Base-by-base conservation (phyloP, 2,329 filamentous ascomycete genomes). In the Colletotrichum sp. region DNA sequence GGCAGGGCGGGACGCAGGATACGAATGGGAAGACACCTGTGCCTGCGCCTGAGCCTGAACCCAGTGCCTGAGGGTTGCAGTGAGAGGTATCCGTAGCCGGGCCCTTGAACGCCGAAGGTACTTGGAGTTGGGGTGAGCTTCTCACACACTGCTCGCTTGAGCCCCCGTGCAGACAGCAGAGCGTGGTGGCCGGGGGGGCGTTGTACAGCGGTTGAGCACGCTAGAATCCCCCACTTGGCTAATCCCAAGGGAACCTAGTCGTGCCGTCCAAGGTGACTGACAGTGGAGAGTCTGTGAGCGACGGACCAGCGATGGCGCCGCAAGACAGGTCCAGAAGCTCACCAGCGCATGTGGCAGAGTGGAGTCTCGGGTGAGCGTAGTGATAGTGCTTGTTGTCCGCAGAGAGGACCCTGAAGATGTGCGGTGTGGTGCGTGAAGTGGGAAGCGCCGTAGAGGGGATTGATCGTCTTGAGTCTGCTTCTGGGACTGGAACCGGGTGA, bases 371-470 rank as follows among this genome's bases (percentile, higher is more conserved):
- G 73, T 32, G 70, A 67, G 66, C 58, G 66, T 58, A 36, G 61
- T 43, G 61, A 64, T 64, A 34, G 70, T 73, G 55, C 67, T 43
- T 48, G n/a, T 56, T 68, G 61, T 68, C 36, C 73, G 65, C 70
- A 60, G 64, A 64, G 34, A 73, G 65, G 73, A 75, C 73, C 73
- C 73, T 75, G 64, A 75, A 72, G 73, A 75, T 75, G 73, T 75
- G 73, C 73, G 73, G 73, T 75, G 73, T 73, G 73, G 43, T 75
- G 70, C 64, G 56, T 64, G 60, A 71, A 15, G 67, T 67, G 61
- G 36, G 68, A 75, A 75, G 73, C 73, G 73, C 73, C 64, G 64
- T 68, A 48, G 55, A 67, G 26, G 32, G 55, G 24, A 55, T 16
- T 43, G 73, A 72, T 73, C 69, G 69, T 30, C 67, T 36, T 60